These are phyloP conservation scores for Venturia nashicola DNA, from an alignment of 2,329 filamentous ascomycete genomes.

Conservation along the genomic window DNA sequence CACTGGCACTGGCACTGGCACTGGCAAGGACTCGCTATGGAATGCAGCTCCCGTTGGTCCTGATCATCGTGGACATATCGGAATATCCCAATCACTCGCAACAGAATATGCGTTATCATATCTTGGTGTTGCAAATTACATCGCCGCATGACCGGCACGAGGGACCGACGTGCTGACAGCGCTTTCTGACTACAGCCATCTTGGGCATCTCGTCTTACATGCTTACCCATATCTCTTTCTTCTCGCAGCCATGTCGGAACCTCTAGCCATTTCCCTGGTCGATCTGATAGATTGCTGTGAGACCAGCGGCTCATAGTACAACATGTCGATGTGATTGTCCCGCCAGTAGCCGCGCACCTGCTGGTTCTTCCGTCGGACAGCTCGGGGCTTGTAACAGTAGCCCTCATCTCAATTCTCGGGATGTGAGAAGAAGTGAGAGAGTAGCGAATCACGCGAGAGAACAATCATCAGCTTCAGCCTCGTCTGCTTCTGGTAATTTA, in stretches of 20 bases:
- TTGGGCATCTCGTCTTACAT: not conserved
- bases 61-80: not conserved
- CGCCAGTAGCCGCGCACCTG: not conserved
- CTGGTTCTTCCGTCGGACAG: not conserved
- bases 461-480: not conserved
- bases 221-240: not conserved
- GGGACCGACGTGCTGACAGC: not conserved
- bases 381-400: not conserved
- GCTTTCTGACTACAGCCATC: not conserved
- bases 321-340: not conserved
- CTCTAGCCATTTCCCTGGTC: not conserved
- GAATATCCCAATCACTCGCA: not conserved
- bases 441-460: not conserved
- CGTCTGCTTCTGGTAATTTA: not conserved
- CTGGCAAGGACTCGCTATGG: not conserved
- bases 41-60: not conserved
- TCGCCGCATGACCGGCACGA: not conserved
- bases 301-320: not conserved
- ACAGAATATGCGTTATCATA: not conserved
- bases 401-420: not conserved
- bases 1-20: too few relatives aligned
- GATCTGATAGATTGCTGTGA: not conserved
- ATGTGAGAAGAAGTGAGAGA: not conserved
- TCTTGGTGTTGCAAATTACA: not conserved
- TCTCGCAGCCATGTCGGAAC: not conserved